Evolutionary conservation across 257 asterid species (phyloP).

Genomic region (Gardenia jasminoides): DNA sequence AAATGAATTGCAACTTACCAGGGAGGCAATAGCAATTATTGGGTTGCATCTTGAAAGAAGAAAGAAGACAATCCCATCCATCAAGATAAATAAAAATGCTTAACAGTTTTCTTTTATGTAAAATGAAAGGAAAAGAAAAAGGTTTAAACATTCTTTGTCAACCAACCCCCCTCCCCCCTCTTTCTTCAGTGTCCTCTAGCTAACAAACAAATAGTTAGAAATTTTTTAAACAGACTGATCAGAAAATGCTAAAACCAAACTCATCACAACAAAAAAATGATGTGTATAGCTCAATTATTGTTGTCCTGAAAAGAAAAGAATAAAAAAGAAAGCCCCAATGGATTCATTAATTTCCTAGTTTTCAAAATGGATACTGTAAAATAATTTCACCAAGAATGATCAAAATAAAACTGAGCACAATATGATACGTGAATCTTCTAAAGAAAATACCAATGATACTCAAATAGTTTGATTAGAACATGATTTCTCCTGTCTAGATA

Average conservation of each 20-base stretch:
- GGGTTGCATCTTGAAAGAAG: too few species aligned
- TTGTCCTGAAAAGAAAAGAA: neutral
- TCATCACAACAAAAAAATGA: neutral
- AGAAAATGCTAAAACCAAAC: neutral
- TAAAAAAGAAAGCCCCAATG: too few species aligned
- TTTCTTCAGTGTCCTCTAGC: too few species aligned
- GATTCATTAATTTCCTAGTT: neutral
- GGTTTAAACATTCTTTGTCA: too few species aligned
- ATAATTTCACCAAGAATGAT: neutral
- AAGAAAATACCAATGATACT: neutral
- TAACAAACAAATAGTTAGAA: neutral
- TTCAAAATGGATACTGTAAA: neutral
- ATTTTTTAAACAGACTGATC: neutral
- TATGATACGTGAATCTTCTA: neutral
- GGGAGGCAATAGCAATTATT: too few species aligned
- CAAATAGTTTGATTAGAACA: neutral
- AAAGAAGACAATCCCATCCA: too few species aligned
- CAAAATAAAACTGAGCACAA: neutral
- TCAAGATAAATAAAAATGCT: too few species aligned
- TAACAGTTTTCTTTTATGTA: too few species aligned
- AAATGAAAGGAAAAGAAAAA: too few species aligned
- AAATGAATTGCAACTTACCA: neutral
- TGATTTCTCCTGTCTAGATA: neutral
- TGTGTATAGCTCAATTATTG: neutral
- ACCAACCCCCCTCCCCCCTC: too few species aligned